Percentiles rank a stretch among this genome's conserved stretches.
Evolutionary conservation across 2,329 filamentous ascomycete genomes (phyloP).

Genomic region (Rhinocladiella mackenziei): DNA sequence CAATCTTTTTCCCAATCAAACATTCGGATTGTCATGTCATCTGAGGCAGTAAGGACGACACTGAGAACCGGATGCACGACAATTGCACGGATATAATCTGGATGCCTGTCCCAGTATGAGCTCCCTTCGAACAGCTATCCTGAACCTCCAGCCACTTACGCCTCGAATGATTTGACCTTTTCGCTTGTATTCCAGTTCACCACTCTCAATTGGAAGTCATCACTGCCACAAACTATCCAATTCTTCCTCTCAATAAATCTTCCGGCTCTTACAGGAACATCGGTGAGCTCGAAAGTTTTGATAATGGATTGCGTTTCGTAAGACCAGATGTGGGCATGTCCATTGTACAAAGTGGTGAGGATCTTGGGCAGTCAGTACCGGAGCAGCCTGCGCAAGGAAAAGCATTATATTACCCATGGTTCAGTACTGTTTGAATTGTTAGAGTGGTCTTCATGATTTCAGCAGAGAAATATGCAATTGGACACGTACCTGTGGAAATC

Average conservation of each 20-base stretch:
- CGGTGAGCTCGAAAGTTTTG: slow-evolving; percentile 98
- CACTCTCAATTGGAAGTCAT: slow-evolving; percentile 83
- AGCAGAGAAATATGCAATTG: not conserved
- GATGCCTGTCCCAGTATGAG: slow-evolving; percentile 51
- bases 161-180: slow-evolving; percentile 52
- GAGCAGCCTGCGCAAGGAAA: slow-evolving; percentile 28
- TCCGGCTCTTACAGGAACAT: slow-evolving; percentile 94
- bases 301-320: slow-evolving; percentile 95
- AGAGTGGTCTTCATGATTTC: slow-evolving; percentile 2
- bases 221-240: slow-evolving; percentile 94
- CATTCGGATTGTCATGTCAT: slow-evolving; percentile 98
- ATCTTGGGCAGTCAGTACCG: slow-evolving; percentile 44
- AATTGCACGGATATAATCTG: slow-evolving; percentile 96
- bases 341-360: slow-evolving; percentile 92
- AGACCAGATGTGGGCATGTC: slow-evolving; percentile 99
- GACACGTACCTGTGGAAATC: slow-evolving; percentile 73
- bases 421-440: slow-evolving; percentile 54
- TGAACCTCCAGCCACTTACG: slow-evolving; percentile 15
- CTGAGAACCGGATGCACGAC: slow-evolving; percentile 92
- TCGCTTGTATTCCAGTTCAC: slow-evolving; percentile 99
- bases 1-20: slow-evolving; percentile 99
- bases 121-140: not conserved
- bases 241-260: slow-evolving; percentile 98
- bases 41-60: slow-evolving; percentile 90
- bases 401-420: slow-evolving; percentile 67